Evolutionary conservation across 106 monocot species (phyloP), one percentile per base, ranked within the genome.

Genomic region (Narthecium ossifragum): DNA sequence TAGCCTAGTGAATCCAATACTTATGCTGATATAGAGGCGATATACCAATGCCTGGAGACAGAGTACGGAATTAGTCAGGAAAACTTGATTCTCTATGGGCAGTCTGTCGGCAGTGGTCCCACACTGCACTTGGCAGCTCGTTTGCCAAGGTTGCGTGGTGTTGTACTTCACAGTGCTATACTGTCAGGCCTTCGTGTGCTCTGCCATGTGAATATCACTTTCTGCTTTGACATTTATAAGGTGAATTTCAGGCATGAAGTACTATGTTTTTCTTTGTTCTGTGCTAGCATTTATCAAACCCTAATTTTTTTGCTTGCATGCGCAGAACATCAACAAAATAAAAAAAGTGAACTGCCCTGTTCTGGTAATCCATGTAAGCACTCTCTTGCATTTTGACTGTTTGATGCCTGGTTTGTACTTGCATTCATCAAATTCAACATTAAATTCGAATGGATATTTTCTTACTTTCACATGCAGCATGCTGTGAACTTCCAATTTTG

Each of bases 351-450:
- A 90, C 65, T 85, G 78, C 75, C 84, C 89, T 0, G 84, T 90
- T n/a, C 81, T 90, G 57, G 85, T 90, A 25, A 90, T 90, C 55
- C 89, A 90, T 90, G 89, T 90, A 78, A 78, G 88, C 72, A 60
- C 6, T 17, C 33, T 52, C 27, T 43, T 14, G 6, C 6, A 4
- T 34, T n/a, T 11, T 57, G 50, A 51, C 0, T 33, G 17, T 4
- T 14, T n/a, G n/a, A n/a, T n/a, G n/a, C n/a, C n/a, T n/a, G n/a
- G n/a, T n/a, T n/a, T n/a, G n/a, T n/a, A n/a, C n/a, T n/a, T n/a
- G n/a, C n/a, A n/a, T n/a, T n/a, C n/a, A n/a, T n/a, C n/a, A n/a
- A n/a, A n/a, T n/a, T n/a, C n/a, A n/a, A n/a, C n/a, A n/a, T n/a
- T n/a, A n/a, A n/a, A n/a, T n/a, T n/a, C n/a, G n/a, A n/a, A n/a